phyloP scores from a whole-genome alignment of 495 filamentous ascomycete species.

The Glarea lozoyensis region DNA sequence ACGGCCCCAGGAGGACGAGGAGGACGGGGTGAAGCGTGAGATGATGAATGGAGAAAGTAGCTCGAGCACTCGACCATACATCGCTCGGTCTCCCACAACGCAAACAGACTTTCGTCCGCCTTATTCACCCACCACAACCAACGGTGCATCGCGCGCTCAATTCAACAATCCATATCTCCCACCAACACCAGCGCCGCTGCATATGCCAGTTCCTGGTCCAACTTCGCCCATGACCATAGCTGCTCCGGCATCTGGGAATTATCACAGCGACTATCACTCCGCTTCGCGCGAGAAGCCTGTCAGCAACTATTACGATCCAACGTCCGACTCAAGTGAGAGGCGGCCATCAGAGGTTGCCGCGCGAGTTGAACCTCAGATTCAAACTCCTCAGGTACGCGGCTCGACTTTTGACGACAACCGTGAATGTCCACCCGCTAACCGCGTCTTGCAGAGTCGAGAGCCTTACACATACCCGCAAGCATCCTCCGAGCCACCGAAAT shows the following conservation, averaged over 20 bases:
- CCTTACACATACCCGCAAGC: conserved; percentile 37
- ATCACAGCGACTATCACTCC: conserved; percentile 15
- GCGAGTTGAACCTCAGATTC: conserved; percentile 27
- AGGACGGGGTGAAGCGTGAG: conserved; percentile 13
- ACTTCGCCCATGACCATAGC: conserved; percentile 15
- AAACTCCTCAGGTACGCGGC: conserved; percentile 30
- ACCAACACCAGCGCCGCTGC: conserved; percentile 12
- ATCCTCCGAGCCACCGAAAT: conserved; percentile 34
- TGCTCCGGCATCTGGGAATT: conserved; percentile 2
- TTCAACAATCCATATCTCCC: conserved; percentile 20
- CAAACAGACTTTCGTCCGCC: conserved; percentile 15
- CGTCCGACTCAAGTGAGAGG: conserved; percentile 40
- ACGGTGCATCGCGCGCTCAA: conserved; percentile 15
- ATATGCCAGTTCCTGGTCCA: conserved; percentile 12
- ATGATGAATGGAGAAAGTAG: conserved; percentile 10
- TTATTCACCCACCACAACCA: conserved; percentile 17
- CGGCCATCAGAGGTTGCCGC: conserved; percentile 32
- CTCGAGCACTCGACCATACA: conserved; percentile 15
- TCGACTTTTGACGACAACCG: conserved; percentile 17
- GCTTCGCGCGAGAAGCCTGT: conserved; percentile 33
- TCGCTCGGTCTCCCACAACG: conserved; percentile 14
- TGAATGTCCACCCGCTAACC: conserved; percentile 34
- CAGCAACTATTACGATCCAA: conserved; percentile 48
- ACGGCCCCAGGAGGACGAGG: conserved; percentile 13
- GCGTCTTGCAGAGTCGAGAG: conserved; percentile 29